Percentiles rank a stretch among this genome's conserved stretches.
phyloP scores from a whole-genome alignment of 1,284 basidiomycete species.

The Phlebopus sp. region DNA sequence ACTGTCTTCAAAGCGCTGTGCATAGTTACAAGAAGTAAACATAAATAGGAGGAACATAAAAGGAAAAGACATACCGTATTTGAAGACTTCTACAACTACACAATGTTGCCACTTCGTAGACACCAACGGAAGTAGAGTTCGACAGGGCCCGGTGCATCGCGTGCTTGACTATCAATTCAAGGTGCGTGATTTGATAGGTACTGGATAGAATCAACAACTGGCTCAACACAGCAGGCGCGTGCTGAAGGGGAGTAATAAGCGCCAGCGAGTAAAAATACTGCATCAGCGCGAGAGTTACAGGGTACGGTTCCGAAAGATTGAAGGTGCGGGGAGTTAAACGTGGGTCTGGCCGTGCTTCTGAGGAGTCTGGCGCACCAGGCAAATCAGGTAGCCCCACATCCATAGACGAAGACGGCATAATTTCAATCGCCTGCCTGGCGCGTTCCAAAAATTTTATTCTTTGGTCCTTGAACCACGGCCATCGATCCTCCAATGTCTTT shows the following conservation, averaged over 20 bases:
- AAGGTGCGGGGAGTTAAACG: slow-evolving; percentile 77
- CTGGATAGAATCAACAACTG: slow-evolving; percentile 83
- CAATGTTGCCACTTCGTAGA: slow-evolving; percentile 91
- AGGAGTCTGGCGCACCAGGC: slow-evolving; percentile 43
- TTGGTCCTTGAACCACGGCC: slow-evolving; percentile 91
- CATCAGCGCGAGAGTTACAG: slow-evolving; percentile 83
- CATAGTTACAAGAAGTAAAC: slow-evolving; percentile 14
- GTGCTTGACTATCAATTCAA: slow-evolving; percentile 81
- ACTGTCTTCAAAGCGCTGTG: slow-evolving; percentile 70
- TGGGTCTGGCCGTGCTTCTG: slow-evolving; percentile 61
- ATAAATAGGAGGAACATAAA: slow-evolving; percentile 10
- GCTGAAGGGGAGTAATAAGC: slow-evolving; percentile 86
- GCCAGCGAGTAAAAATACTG: slow-evolving; percentile 91
- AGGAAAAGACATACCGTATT: slow-evolving; percentile 58
- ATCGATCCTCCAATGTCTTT: slow-evolving; percentile 79
- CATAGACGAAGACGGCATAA: slow-evolving; percentile 56
- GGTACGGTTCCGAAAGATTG: slow-evolving; percentile 84
- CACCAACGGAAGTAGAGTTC: slow-evolving; percentile 80
- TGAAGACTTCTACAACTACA: slow-evolving; percentile 87
- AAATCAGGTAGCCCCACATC: slow-evolving; percentile 59
- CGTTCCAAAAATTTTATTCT: slow-evolving; percentile 53
- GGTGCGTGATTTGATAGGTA: slow-evolving; percentile 77
- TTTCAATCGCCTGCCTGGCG: slow-evolving; percentile 52
- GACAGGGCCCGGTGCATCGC: slow-evolving; percentile 88
- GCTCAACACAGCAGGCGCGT: slow-evolving; percentile 84